phyloP scores from a whole-genome alignment of 139 green algal genomes.

The Chlorella ohadii region DNA sequence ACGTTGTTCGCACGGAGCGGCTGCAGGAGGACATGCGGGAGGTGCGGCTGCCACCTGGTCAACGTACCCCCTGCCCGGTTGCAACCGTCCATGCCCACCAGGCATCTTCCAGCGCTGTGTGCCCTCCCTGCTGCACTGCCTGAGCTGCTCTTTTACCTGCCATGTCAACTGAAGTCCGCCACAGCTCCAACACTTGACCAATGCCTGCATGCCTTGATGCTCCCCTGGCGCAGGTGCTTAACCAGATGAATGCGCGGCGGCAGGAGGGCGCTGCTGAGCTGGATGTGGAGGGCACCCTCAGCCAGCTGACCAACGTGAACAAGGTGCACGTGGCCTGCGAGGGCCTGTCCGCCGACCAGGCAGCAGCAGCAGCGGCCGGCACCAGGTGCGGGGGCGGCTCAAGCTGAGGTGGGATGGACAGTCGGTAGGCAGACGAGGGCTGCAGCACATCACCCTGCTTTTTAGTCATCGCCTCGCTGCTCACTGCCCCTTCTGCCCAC shows the following conservation, averaged over 20 bases:
- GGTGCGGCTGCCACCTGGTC: too few species aligned
- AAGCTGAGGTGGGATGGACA: too few species aligned
- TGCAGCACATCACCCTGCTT: too few species aligned
- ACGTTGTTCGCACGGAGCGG: slow-evolving; percentile 22
- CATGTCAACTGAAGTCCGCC: background rate
- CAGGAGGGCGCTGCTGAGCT: background rate
- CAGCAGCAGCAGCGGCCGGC: background rate
- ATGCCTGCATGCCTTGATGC: background rate
- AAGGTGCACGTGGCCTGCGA: slow-evolving; percentile 14
- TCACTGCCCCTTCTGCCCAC: too few species aligned
- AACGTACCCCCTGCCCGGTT: background rate
- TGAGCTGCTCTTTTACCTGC: background rate
- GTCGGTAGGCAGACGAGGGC: too few species aligned
- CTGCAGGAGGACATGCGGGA: slow-evolving; percentile 28
- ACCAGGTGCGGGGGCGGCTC: background rate
- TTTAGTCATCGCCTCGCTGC: too few species aligned
- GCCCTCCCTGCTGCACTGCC: background rate
- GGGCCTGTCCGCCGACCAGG: background rate
- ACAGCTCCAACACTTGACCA: background rate
- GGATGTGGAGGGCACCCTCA: background rate
- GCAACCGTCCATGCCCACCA: background rate
- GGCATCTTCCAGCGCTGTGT: too few species aligned
- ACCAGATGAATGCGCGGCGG: slow-evolving; percentile 3
- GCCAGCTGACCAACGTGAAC: slow-evolving; percentile 24
- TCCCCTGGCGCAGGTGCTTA: background rate